Evolutionary conservation across 768 basidiomycete species (phyloP), one percentile per base, ranked within the genome.

Genomic region (Coprinopsis cinerea): DNA sequence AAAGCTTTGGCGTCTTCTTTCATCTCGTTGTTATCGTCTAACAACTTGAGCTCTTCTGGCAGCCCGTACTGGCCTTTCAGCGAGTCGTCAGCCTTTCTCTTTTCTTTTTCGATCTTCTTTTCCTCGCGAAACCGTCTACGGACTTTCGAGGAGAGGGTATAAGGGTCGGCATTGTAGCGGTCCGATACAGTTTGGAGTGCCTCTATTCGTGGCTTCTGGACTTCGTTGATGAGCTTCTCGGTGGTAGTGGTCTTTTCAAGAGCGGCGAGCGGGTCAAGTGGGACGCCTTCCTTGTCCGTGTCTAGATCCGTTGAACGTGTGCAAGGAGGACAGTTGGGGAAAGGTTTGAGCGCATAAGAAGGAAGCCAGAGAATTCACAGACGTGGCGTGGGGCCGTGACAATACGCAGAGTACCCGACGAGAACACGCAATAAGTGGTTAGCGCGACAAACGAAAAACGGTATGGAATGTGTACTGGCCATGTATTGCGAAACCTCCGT

Each of bases 401-500:
- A n/a, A n/a, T n/a, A n/a, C n/a, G n/a, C n/a, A n/a, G n/a, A n/a
- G n/a, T n/a, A n/a, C n/a, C n/a, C n/a, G 6, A 11, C 24, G 5
- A 13, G 11, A 3, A 23, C 52, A 11, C 10, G 34, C 15, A 28
- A 18, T 22, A 27, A 22, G 26, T 22, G 4, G 25, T 44, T 17
- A 40, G 15, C 4, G 30, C 6, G 25, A 24, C 30, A 22, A 17
- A n/a, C 27, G 35, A 22, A 22, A 23, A 34, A 11, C 37, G 3
- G 47, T 35, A 13, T n/a, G 20, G 52, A 37, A 18, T 18, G 14
- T 44, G 22, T 34, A 59, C 73, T 55, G 67, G 85, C 93, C 92
- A 59, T 93, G 87, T 18, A 92, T 73, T 36, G 91, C 91, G 58
- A 78, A 96, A 0, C 93, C 93, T 4, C 95, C 95, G 52, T 95